Conservation (phyloP, 1,284 basidiomycete species). For the Thelephora terrestris region DNA sequence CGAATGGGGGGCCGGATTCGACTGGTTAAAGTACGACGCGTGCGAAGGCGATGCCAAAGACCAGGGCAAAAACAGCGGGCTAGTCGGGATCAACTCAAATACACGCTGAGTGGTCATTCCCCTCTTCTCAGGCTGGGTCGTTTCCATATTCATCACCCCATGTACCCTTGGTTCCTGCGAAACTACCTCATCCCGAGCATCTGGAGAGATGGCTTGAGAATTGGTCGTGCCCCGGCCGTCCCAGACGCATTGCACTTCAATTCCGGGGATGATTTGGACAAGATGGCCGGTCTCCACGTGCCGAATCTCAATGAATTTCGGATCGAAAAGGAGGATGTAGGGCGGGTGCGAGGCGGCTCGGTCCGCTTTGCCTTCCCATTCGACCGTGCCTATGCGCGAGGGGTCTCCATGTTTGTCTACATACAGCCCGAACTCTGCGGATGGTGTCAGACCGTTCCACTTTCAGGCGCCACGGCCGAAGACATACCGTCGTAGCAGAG, state of each 20-base stretch:
- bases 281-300: slow-evolving; percentile 80
- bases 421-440: slow-evolving; percentile 84
- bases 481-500: slow-evolving; percentile 82
- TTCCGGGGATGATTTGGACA: slow-evolving; percentile 80
- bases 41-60: slow-evolving; percentile 55
- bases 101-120: slow-evolving; percentile 49
- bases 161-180: slow-evolving; percentile 66
- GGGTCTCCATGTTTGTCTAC: slow-evolving; percentile 85
- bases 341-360: slow-evolving; percentile 83
- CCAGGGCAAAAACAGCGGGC: slow-evolving; percentile 55
- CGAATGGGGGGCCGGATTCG: slow-evolving; percentile 45
- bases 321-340: slow-evolving; percentile 78
- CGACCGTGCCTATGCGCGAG: slow-evolving; percentile 66
- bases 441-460: background rate
- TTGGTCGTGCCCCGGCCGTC: slow-evolving; percentile 58
- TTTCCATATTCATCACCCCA: slow-evolving; percentile 63
- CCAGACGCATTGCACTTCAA: slow-evolving; percentile 42
- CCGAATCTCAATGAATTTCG: slow-evolving; percentile 88
- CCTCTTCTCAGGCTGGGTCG: slow-evolving; percentile 24
- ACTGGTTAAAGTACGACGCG: slow-evolving; percentile 49
- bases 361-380: slow-evolving; percentile 92
- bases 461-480: slow-evolving; percentile 28
- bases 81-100: slow-evolving; percentile 74
- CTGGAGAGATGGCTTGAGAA: slow-evolving; percentile 30
- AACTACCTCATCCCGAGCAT: slow-evolving; percentile 32